Conservation (phyloP, 352 stramenopile species). For the Phytophthora cryptogea region DNA sequence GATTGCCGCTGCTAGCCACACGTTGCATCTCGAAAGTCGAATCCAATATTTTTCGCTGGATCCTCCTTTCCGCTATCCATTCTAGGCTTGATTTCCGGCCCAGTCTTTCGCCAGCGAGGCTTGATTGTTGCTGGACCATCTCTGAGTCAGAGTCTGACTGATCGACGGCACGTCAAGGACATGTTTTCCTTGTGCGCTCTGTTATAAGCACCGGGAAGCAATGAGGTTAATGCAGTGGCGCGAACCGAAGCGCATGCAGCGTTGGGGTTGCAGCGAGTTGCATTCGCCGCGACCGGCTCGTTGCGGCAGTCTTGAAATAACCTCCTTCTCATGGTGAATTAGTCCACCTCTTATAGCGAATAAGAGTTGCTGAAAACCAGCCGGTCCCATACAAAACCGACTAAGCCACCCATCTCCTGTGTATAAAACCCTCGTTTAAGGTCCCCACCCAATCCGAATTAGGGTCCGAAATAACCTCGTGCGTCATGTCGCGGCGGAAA, state of each 20-base stretch:
- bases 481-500: constrained; percentile 18
- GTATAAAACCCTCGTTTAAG: not conserved
- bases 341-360: not conserved
- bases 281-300: constrained; percentile 4
- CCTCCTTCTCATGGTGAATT: not conserved
- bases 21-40: constrained; percentile 11
- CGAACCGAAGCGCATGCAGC: not conserved
- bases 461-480: not conserved
- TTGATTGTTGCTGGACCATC: constrained; percentile 29
- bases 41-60: constrained; percentile 3
- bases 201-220: not conserved
- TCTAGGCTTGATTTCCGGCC: constrained; percentile 12
- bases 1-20: not conserved
- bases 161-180: no score
- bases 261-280: not conserved
- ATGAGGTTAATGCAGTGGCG: not conserved
- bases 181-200: constrained; percentile 6
- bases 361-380: not conserved
- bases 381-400: not conserved
- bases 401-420: not conserved
- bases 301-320: not conserved
- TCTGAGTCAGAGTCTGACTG: no score
- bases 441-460: not conserved
- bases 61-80: not conserved
- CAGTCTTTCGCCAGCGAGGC: no score